phyloP scores from a whole-genome alignment of 108 stramenopile genomes.

The Cyclotella cryptica region DNA sequence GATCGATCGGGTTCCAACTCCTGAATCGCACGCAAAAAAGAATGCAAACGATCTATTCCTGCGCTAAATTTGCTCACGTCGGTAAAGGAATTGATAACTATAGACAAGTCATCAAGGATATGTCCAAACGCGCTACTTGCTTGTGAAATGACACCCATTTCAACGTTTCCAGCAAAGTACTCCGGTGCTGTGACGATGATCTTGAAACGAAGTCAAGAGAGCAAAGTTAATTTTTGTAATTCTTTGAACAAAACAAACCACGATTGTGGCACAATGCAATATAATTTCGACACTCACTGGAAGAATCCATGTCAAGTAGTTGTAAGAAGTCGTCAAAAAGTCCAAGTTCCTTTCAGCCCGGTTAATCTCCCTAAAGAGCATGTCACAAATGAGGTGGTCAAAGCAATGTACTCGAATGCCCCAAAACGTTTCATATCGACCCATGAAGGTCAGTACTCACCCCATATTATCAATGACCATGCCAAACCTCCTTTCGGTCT shows the following conservation, averaged over 20 bases:
- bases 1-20: slow-evolving; percentile 39
- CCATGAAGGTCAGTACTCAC: not conserved
- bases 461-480: slow-evolving; percentile 65
- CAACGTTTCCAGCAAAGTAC: slow-evolving; percentile 72
- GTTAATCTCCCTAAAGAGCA: slow-evolving; percentile 43
- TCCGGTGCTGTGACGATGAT: slow-evolving; percentile 73
- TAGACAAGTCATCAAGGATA: slow-evolving; percentile 82
- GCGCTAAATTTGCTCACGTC: slow-evolving; percentile 67
- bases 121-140: slow-evolving; percentile 80
- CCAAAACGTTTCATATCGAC: not conserved
- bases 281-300: slow-evolving; percentile 30
- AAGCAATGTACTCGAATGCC: no score
- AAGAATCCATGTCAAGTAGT: slow-evolving; percentile 66
- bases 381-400: no score
- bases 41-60: slow-evolving; percentile 65
- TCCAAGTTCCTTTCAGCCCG: slow-evolving; percentile 70
- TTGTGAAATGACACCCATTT: slow-evolving; percentile 63
- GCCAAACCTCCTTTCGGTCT: slow-evolving; percentile 57
- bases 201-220: not conserved
- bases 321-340: slow-evolving; percentile 74
- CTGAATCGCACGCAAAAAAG: slow-evolving; percentile 63
- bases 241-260: not conserved
- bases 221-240: not conserved
- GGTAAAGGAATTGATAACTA: slow-evolving; percentile 78
- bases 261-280: not conserved